These are phyloP conservation scores for Trypanosoma mega DNA, from an alignment of 208 protist genomes.

Conservation along the genomic window DNA sequence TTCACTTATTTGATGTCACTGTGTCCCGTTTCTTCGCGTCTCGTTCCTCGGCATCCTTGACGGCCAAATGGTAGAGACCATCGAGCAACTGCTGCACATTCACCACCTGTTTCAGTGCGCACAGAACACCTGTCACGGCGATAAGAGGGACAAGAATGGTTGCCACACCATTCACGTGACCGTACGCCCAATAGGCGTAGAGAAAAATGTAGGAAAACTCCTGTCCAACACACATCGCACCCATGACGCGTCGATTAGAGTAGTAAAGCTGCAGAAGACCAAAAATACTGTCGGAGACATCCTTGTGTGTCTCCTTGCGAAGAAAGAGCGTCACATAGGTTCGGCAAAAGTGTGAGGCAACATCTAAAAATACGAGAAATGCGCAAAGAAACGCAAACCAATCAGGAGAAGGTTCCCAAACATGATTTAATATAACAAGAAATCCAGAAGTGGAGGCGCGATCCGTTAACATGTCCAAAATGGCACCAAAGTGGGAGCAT, in stretches of 20 bases:
- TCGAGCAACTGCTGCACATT: slow-evolving; percentile 91
- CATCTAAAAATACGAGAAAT: slow-evolving; percentile 85
- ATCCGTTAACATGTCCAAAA: slow-evolving; percentile 95
- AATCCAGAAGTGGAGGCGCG: slow-evolving; percentile 89
- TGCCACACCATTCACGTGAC: slow-evolving; percentile 23
- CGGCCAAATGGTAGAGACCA: slow-evolving; percentile 79
- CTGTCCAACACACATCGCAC: slow-evolving; percentile 86
- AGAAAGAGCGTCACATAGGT: slow-evolving; percentile 88
- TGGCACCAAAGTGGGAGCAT: slow-evolving; percentile 90
- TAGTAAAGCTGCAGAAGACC: slow-evolving; percentile 91
- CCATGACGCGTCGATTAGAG: slow-evolving; percentile 82
- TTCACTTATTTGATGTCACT: slow-evolving; percentile 1
- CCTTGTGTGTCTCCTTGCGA: slow-evolving; percentile 77
- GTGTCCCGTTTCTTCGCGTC: slow-evolving; percentile 6
- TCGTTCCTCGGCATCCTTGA: slow-evolving; percentile 64
- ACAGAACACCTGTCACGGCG: slow-evolving; percentile 33
- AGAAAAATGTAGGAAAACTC: slow-evolving; percentile 92
- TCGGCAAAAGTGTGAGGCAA: slow-evolving; percentile 92
- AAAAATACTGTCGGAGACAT: slow-evolving; percentile 81
- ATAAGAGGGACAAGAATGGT: slow-evolving; percentile 21
- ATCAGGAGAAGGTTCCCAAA: slow-evolving; percentile 66
- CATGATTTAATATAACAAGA: slow-evolving; percentile 80
- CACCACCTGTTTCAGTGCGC: slow-evolving; percentile 85
- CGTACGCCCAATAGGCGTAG: slow-evolving; percentile 71
- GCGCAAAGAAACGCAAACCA: slow-evolving; percentile 54